phyloP scores from a whole-genome alignment of 2,329 filamentous ascomycete species.

The Fusarium brevicatenulatum region DNA sequence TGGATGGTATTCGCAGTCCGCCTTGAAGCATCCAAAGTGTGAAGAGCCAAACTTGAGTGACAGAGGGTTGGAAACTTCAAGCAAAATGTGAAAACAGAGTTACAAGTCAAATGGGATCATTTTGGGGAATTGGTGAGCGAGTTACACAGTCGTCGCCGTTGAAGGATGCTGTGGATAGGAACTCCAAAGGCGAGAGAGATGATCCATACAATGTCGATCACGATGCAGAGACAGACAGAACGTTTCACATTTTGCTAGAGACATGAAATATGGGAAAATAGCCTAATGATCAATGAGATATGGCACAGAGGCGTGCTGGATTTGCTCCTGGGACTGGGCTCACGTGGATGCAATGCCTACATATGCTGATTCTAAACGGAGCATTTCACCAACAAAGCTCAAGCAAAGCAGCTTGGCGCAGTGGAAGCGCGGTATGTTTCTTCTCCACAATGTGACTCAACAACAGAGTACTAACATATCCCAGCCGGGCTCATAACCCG shows the following conservation, averaged over 20 bases:
- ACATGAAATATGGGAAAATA: rapidly evolving
- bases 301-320: rapidly evolving
- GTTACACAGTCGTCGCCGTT: background rate
- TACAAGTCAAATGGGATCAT: background rate
- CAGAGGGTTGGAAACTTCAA: rapidly evolving
- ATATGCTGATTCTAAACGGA: background rate
- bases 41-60: background rate
- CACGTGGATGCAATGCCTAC: rapidly evolving
- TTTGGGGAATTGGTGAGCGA: background rate
- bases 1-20: background rate
- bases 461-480: slow-evolving; percentile 8
- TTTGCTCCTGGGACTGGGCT: background rate
- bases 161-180: background rate
- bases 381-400: background rate
- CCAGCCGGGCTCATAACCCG: slow-evolving; percentile 29
- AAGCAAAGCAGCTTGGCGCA: slow-evolving; percentile 28
- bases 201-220: background rate
- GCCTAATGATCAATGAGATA: rapidly evolving
- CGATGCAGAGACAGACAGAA: background rate
- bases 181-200: background rate
- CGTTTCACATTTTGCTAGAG: background rate
- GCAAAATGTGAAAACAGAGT: rapidly evolving
- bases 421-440: slow-evolving; percentile 29
- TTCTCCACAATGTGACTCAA: slow-evolving; percentile 3
- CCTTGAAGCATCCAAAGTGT: background rate